A percentile compares a stretch with the other conserved stretches of the same genome.
Conservation (phyloP, 441 rosid species). For the Omphalea diandra region DNA sequence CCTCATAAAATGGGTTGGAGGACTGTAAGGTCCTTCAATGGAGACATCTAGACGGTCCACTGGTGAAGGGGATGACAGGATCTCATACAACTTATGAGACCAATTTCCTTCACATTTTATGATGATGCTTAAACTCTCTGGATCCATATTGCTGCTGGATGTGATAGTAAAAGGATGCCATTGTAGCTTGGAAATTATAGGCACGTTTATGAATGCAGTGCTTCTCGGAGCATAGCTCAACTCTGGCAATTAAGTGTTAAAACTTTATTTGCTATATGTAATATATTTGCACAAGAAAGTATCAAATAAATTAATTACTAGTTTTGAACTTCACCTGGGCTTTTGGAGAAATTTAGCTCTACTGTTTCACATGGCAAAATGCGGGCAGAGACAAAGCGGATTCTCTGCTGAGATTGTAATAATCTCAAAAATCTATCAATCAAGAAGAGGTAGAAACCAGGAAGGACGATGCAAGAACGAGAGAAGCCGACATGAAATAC, state of each 20-base stretch:
- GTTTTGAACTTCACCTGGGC: conserved; percentile 27
- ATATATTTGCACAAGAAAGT: neutral
- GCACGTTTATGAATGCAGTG: conserved; percentile 44
- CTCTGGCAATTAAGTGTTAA: conserved; percentile 39
- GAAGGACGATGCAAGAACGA: conserved; percentile 41
- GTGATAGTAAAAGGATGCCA: conserved; percentile 65
- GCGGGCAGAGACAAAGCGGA: conserved; percentile 43
- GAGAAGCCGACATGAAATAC: conserved; percentile 52
- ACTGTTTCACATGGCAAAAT: conserved; percentile 43
- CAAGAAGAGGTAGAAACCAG: conserved; percentile 59
- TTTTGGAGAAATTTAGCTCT: conserved; percentile 54
- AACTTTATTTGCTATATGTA: too few species aligned
- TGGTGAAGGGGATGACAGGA: conserved; percentile 35
- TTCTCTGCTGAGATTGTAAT: conserved; percentile 43
- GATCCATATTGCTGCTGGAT: conserved; percentile 47
- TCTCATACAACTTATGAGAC: conserved; percentile 38
- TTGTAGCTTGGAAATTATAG: conserved; percentile 51
- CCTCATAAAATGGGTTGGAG: conserved; percentile 38
- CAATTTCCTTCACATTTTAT: conserved; percentile 55
- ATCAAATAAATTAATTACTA: neutral
- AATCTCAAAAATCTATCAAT: conserved; percentile 50
- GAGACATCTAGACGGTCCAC: conserved; percentile 35
- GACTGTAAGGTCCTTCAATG: conserved; percentile 68
- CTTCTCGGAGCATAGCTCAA: conserved; percentile 44
- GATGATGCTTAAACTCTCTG: conserved; percentile 43